Conservation (phyloP, 768 basidiomycete species). For the Russula vinacea region DNA sequence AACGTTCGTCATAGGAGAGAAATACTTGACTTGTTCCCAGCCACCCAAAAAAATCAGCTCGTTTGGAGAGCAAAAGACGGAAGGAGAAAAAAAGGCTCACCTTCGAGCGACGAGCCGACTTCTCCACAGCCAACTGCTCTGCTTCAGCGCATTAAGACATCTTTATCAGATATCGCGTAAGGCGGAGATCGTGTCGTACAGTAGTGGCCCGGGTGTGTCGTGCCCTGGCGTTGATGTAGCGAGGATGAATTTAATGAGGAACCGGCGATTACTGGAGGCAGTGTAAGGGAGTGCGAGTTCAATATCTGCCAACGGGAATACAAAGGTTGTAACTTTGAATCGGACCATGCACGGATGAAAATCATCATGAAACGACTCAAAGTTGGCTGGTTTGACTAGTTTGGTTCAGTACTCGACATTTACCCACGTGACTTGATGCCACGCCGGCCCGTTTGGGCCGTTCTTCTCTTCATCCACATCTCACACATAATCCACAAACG, state of each 20-base stretch:
- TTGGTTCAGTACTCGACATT: too few relatives aligned
- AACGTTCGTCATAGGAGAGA: slow-evolving; percentile 75
- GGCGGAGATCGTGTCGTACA: slow-evolving; percentile 35
- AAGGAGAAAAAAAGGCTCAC: slow-evolving; percentile 39
- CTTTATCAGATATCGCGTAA: slow-evolving; percentile 50
- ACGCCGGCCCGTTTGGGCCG: too few relatives aligned
- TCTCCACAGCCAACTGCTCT: slow-evolving; percentile 81
- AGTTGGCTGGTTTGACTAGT: too few relatives aligned
- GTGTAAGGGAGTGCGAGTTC: slow-evolving; percentile 1
- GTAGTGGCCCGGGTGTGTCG: slow-evolving; percentile 40
- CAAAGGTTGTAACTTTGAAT: slow-evolving; percentile 20
- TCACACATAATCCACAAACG: too few relatives aligned
- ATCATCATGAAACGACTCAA: too few relatives aligned
- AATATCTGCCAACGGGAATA: background rate
- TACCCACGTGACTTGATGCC: too few relatives aligned
- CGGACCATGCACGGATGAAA: slow-evolving; percentile 17
- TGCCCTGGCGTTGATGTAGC: slow-evolving; percentile 66
- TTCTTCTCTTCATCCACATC: too few relatives aligned
- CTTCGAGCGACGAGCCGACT: slow-evolving; percentile 64
- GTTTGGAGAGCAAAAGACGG: background rate
- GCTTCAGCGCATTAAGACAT: slow-evolving; percentile 65
- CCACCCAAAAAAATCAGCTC: background rate
- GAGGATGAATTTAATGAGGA: slow-evolving; percentile 79
- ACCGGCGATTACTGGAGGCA: slow-evolving; percentile 72
- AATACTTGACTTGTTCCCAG: slow-evolving; percentile 64